phyloP scores from a whole-genome alignment of 129 eudicot genomes.

The Cynara cardunculus region DNA sequence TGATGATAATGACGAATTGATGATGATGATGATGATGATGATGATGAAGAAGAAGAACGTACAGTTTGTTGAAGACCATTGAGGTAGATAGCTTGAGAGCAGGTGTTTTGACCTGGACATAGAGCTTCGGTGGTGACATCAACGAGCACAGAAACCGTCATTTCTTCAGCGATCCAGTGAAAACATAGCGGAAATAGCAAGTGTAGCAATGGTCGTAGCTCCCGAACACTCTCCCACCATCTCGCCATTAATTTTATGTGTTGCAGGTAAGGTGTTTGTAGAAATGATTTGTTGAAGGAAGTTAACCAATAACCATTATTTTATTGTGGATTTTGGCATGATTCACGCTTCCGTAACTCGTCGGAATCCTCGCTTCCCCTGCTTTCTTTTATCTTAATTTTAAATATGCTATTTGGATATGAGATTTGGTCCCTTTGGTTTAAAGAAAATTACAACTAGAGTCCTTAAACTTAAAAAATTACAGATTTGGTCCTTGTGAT shows the following conservation, averaged over 20 bases:
- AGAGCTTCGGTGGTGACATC: slow-evolving; percentile 81
- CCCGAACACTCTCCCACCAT: slow-evolving; percentile 32
- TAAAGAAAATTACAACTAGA: too few relatives aligned
- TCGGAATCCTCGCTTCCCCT: too few relatives aligned
- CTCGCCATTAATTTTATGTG: slow-evolving; percentile 29
- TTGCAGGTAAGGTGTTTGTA: slow-evolving; percentile 19
- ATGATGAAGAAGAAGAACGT: background rate
- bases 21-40: background rate
- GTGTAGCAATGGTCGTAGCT: slow-evolving; percentile 54
- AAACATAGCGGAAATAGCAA: slow-evolving; percentile 64
- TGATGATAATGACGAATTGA: background rate
- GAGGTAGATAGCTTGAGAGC: slow-evolving; percentile 77
- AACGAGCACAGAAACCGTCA: slow-evolving; percentile 84
- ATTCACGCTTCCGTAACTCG: too few relatives aligned
- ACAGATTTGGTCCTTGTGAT: too few relatives aligned
- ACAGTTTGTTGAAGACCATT: slow-evolving; percentile 93
- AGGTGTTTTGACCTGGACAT: slow-evolving; percentile 58
- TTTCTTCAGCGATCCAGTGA: slow-evolving; percentile 88
- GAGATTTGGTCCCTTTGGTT: too few relatives aligned
- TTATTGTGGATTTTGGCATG: background rate
- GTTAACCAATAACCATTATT: background rate
- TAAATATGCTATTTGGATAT: too few relatives aligned
- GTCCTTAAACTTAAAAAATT: too few relatives aligned
- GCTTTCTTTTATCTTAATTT: too few relatives aligned
- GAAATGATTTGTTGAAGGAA: background rate